Evolutionary conservation across 2,329 filamentous ascomycete species (phyloP), one percentile per base, ranked within the genome.

Genomic region (Diatrype stigma): DNA sequence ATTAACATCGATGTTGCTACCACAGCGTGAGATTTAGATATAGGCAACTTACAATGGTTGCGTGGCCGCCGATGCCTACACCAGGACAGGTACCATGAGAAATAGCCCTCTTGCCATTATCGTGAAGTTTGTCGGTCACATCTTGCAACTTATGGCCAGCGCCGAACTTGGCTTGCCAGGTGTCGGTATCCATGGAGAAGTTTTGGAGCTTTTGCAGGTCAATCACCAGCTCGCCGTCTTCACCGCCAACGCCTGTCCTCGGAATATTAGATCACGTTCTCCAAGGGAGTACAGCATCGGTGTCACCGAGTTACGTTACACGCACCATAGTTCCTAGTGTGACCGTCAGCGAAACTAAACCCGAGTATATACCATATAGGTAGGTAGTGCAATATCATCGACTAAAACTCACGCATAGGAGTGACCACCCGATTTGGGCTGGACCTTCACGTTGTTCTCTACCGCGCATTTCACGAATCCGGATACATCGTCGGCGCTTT

Each of bases 371-470:
- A n/a, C n/a, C n/a, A n/a, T n/a, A n/a, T n/a, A 11, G 8, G 19
- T 42, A n/a, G 14, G 48, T 11, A 19, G 34, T 30, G 2, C 21
- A 23, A 17, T 17, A 19, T 26, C 23, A 23, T n/a, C 17, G 30
- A 10, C 6, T 8, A 16, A 14, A 2, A 53, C 74, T 58, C 63
- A 79, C 77, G 72, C 82, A 55, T 84, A 87, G 0, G 81, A 86
- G 59, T 87, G 84, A 0, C 84, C 84, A 3, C 84, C 84, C 2
- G 81, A 83, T 56, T 75, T 80, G 21, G 84, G 78, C 60, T 86
- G 82, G 0, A 86, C 80, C 56, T 79, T 78, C 48, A 80, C 65
- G 6, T 69, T 68, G 51, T 71, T 69, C 22, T 73, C 54, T 2
- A 63, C 70, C 5, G 82, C 84, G 60, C 83, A 86, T 47, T 77